Conservation (phyloP, 2,329 filamentous ascomycete species). For the Phoma sp. region DNA sequence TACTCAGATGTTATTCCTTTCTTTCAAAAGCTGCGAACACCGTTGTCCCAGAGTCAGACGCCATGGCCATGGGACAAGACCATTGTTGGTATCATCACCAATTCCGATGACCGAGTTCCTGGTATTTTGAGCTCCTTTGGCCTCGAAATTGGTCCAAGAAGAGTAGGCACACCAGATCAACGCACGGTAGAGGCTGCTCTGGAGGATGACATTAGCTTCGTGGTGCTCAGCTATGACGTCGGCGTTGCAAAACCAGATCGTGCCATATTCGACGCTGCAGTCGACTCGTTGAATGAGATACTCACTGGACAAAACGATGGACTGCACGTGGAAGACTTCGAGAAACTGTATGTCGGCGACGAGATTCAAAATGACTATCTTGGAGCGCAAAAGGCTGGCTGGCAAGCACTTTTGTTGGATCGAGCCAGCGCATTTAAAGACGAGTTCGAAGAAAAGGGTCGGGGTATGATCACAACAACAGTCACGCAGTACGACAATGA, state of each 20-base stretch:
- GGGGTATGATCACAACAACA: background rate
- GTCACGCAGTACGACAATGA: background rate
- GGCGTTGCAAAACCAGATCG: constrained; percentile 65
- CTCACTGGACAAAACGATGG: constrained; percentile 28
- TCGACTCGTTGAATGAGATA: constrained; percentile 49
- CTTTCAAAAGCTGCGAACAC: constrained; percentile 50
- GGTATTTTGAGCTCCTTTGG: constrained; percentile 61
- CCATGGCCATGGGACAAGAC: constrained; percentile 50
- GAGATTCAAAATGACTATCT: constrained; percentile 58
- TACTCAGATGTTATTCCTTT: constrained; percentile 55
- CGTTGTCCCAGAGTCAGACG: background rate
- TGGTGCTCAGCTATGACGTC: constrained; percentile 68
- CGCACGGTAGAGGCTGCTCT: constrained; percentile 28
- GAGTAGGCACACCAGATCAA: constrained; percentile 18
- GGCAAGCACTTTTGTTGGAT: constrained; percentile 54
- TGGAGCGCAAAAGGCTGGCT: constrained; percentile 56
- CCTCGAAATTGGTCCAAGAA: constrained; percentile 50
- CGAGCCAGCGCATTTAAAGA: constrained; percentile 26
- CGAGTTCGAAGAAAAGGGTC: background rate
- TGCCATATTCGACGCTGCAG: constrained; percentile 63
- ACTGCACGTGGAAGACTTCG: constrained; percentile 27
- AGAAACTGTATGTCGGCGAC: constrained; percentile 62
- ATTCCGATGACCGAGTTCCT: constrained; percentile 67
- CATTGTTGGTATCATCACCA: constrained; percentile 65
- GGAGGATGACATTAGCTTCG: constrained; percentile 59